Percentiles rank a stretch among this genome's conserved stretches.
Conservation (phyloP, 345 rosid genomes). For the Eucalyptus curtisii region DNA sequence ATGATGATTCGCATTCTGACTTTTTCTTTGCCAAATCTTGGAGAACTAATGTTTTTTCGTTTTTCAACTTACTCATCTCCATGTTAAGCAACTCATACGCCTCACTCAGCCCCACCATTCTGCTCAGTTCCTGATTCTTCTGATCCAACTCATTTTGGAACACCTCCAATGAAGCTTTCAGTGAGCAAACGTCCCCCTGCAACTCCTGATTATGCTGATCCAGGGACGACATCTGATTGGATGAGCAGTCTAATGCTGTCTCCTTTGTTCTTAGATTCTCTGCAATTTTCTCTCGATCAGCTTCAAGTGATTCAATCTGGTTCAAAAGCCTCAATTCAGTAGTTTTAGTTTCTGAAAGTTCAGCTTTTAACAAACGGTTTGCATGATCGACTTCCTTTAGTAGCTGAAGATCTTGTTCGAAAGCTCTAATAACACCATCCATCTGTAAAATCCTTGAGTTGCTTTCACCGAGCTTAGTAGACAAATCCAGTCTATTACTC, state of each 20-base stretch:
- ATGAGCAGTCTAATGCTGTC: slow-evolving; percentile 8
- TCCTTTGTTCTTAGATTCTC: slow-evolving; percentile 23
- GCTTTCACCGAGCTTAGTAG: slow-evolving; percentile 16
- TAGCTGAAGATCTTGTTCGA: slow-evolving; percentile 7
- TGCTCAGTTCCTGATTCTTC: slow-evolving; percentile 11
- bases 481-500: slow-evolving; percentile 12
- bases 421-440: slow-evolving; percentile 18
- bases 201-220: slow-evolving; percentile 14
- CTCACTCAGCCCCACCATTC: slow-evolving; percentile 11
- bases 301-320: slow-evolving; percentile 29
- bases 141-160: slow-evolving; percentile 12
- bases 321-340: slow-evolving; percentile 5
- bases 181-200: slow-evolving; percentile 3
- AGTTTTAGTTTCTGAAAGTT: slow-evolving; percentile 9
- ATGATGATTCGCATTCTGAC: slow-evolving; percentile 23
- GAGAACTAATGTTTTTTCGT: slow-evolving; percentile 20
- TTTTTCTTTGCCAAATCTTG: slow-evolving; percentile 36
- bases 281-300: slow-evolving; percentile 4
- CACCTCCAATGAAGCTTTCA: slow-evolving; percentile 9
- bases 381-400: slow-evolving; percentile 15
- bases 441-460: slow-evolving; percentile 12
- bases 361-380: slow-evolving; percentile 9
- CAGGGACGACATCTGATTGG: slow-evolving; percentile 1
- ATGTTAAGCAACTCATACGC: slow-evolving; percentile 13
- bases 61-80: slow-evolving; percentile 19